Percentiles rank a stretch among this genome's conserved stretches.
These are phyloP conservation scores for Theileria luwenshuni DNA, from an alignment of 169 alveolate species.

Conservation along the genomic window DNA sequence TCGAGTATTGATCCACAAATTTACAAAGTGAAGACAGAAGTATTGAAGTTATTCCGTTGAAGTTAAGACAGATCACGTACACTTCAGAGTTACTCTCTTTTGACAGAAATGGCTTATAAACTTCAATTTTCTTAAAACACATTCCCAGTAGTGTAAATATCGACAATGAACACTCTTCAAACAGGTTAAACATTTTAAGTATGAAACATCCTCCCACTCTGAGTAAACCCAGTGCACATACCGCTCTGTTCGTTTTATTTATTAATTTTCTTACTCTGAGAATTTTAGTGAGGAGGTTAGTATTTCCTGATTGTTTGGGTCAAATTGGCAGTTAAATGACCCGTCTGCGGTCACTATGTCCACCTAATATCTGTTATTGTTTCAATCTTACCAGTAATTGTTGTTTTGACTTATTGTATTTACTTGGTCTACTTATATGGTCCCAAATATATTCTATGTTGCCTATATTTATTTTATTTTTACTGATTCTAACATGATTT, in stretches of 20 bases:
- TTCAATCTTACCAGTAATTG: constrained; percentile 41
- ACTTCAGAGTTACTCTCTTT: constrained; percentile 72
- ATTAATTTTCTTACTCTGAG: constrained; percentile 47
- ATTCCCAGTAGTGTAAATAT: constrained; percentile 67
- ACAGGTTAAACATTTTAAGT: constrained; percentile 72
- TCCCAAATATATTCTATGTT: constrained; percentile 78
- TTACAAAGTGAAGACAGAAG: constrained; percentile 67
- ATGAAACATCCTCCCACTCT: constrained; percentile 75
- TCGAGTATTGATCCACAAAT: constrained; percentile 46
- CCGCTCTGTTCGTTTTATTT: constrained; percentile 23
- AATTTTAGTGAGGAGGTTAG: constrained; percentile 71
- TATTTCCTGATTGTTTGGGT: constrained; percentile 75
- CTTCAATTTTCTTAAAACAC: constrained; percentile 75
- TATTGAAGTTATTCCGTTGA: constrained; percentile 77
- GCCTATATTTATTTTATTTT: constrained; percentile 9
- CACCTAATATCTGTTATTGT: constrained; percentile 31
- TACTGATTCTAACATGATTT: constrained; percentile 4
- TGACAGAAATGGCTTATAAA: constrained; percentile 72
- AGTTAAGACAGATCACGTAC: constrained; percentile 70
- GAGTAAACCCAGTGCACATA: constrained; percentile 77
- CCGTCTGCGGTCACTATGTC: constrained; percentile 81
- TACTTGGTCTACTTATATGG: constrained; percentile 59
- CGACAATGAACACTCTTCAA: constrained; percentile 73
- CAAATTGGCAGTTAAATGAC: constrained; percentile 71
- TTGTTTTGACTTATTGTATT: constrained; percentile 39